Evolutionary conservation across 768 basidiomycete species (phyloP), one percentile per base, ranked within the genome.

Genomic region (Artomyces pyxidatus): DNA sequence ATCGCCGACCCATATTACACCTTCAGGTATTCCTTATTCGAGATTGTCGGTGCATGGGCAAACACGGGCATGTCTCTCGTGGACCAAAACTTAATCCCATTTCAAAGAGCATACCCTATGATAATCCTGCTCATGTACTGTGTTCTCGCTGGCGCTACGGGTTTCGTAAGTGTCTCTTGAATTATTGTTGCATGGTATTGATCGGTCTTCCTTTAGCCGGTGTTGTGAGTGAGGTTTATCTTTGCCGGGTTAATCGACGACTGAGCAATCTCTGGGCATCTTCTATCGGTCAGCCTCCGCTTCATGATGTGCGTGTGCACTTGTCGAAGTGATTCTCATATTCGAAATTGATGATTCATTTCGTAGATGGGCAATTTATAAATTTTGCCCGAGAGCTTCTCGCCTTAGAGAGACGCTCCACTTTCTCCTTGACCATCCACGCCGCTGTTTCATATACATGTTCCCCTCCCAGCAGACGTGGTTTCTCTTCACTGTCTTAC

Each of bases 391-490:
- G 7, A 58, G 58, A 2, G 58, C 63, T 0, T 89, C 89, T 12
- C 76, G 81, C 1, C 59, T 81, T 0, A 68, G 79, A 42, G 89
- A 92, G 64, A 89, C 90, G 0, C 70, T 95, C 1, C 85, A 83
- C 46, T 98, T 97, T 61, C 76, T 98, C 6, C 76, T 98, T 8
- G 91, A 96, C 59, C 95, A 97, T 61, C 94, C 94, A 6, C 80
- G 95, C 14, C 79, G 89, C 56, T 95, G 92, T 65, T 93, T 87
- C 59, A 78, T 90, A 9, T 88, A 91, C 62, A 74, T 94, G 4
- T 94, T 94, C 59, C 92, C 91, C 0, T 82, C 89, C 0, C 88
- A 91, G 58, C 92, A 96, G 61, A 96, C 92, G 3, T 92, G 90
- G 89, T 88, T 94, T 57, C 76, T 96, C 4, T 52, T 90, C 2